Percentiles rank a stretch among this genome's conserved stretches.
Conservation (phyloP, 768 basidiomycete species). For the Imleria badia region DNA sequence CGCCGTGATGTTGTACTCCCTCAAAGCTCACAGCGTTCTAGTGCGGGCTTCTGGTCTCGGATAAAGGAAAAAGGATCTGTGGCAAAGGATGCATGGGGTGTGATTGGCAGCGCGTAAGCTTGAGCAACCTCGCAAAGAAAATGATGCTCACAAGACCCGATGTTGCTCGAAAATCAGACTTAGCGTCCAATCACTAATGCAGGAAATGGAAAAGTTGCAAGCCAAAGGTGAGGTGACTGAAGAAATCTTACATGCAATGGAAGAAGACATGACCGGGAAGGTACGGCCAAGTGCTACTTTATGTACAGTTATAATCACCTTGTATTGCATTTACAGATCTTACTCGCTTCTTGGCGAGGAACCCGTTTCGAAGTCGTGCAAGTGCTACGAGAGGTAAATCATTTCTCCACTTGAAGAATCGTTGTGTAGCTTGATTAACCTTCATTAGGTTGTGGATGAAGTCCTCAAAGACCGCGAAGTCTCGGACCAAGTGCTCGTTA, state of each 20-base stretch:
- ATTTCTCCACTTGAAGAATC: conserved; percentile 2
- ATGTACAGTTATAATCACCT: background rate
- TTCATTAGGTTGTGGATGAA: conserved; percentile 66
- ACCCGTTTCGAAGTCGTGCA: conserved; percentile 93
- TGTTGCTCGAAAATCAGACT: conserved; percentile 34
- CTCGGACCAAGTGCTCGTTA: conserved; percentile 67
- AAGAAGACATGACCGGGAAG: conserved; percentile 93
- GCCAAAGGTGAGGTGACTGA: conserved; percentile 86
- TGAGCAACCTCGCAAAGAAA: conserved; percentile 38
- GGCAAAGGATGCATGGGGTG: conserved; percentile 96
- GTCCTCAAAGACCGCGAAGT: conserved; percentile 80
- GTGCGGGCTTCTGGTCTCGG: conserved; percentile 88
- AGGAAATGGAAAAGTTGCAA: conserved; percentile 91
- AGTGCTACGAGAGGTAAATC: conserved; percentile 69
- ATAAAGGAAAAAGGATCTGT: conserved; percentile 92
- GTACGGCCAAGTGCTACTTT: conserved; percentile 32
- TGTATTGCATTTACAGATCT: conserved; percentile 60
- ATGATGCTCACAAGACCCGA: conserved; percentile 52
- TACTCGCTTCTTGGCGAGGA: conserved; percentile 97
- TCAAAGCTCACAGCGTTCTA: conserved; percentile 27
- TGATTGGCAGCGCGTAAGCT: conserved; percentile 90
- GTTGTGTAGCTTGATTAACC: background rate
- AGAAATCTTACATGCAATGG: conserved; percentile 81
- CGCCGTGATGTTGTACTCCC: conserved; percentile 2
- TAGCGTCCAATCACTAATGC: conserved; percentile 23